A percentile compares a stretch with the other conserved stretches of the same genome.
Conservation (phyloP, 306 rosid species). For the Ziziphus jujuba region DNA sequence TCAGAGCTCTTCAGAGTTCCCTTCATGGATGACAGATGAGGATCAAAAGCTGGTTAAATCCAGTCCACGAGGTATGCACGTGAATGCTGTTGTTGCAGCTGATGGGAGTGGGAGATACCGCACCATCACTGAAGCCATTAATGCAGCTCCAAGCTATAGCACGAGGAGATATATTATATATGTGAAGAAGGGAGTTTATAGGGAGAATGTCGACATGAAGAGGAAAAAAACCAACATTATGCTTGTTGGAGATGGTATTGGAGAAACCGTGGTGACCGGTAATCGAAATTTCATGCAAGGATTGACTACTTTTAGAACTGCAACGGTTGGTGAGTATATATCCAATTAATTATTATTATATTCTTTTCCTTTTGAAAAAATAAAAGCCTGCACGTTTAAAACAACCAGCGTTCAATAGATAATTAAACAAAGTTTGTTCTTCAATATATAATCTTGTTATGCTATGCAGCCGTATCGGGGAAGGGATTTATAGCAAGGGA, state of each 20-base stretch:
- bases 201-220: constrained; percentile 81
- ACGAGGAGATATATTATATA: constrained; percentile 60
- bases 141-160: constrained; percentile 67
- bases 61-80: constrained; percentile 33
- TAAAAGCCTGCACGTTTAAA: too few relatives aligned
- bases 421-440: too few relatives aligned
- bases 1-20: constrained; percentile 24
- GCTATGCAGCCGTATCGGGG: constrained; percentile 65
- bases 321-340: constrained; percentile 71
- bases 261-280: constrained; percentile 67
- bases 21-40: constrained; percentile 65
- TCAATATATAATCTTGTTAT: background rate
- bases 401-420: too few relatives aligned
- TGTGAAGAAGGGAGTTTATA: constrained; percentile 71
- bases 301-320: constrained; percentile 96
- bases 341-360: background rate
- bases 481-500: constrained; percentile 76
- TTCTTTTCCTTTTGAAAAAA: background rate
- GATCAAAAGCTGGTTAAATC: constrained; percentile 60
- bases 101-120: constrained; percentile 80
- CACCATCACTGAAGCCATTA: constrained; percentile 71
- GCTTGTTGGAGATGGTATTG: constrained; percentile 84
- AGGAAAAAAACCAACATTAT: constrained; percentile 80
- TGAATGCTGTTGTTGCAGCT: constrained; percentile 61
- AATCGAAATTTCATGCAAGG: constrained; percentile 88